These are phyloP conservation scores for Silene conica DNA, from an alignment of 148 eudicot species.

Conservation along the genomic window DNA sequence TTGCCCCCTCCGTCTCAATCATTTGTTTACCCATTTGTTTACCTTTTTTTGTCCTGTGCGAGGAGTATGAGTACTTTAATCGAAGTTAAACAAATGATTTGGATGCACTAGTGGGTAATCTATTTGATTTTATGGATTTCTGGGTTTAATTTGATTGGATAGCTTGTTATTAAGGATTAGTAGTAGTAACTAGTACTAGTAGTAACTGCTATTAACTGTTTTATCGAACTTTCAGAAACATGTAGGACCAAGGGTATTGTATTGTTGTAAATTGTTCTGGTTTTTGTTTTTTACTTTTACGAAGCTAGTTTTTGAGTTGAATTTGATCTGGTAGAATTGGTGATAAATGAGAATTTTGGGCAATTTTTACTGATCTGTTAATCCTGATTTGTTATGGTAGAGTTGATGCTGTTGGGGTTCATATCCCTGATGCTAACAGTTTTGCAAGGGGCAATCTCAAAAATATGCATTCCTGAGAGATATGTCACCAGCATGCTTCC, in stretches of 20 bases:
- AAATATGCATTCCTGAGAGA: slow-evolving; percentile 53
- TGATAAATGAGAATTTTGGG: not conserved
- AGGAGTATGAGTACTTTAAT: too few species aligned
- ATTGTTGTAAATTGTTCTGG: too few species aligned
- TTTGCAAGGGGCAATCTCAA: slow-evolving; percentile 56
- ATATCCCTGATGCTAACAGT: slow-evolving; percentile 83
- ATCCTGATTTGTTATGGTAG: slow-evolving; percentile 28
- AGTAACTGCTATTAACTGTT: not conserved
- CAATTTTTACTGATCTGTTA: not conserved
- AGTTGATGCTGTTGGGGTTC: slow-evolving; percentile 95
- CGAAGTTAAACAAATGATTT: too few species aligned
- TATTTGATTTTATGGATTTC: too few species aligned
- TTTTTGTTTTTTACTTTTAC: not conserved
- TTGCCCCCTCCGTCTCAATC: too few species aligned
- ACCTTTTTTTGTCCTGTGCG: too few species aligned
- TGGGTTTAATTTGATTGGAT: too few species aligned
- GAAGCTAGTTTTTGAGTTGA: not conserved
- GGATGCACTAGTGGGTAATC: too few species aligned
- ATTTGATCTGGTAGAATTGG: not conserved
- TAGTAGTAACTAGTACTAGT: too few species aligned
- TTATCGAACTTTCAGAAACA: not conserved
- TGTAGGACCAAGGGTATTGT: not conserved
- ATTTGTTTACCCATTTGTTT: too few species aligned
- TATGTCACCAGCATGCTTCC: slow-evolving; percentile 57
- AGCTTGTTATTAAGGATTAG: too few species aligned